phyloP scores from a whole-genome alignment of 2,329 filamentous ascomycete genomes.

The Mariannaea sp. region DNA sequence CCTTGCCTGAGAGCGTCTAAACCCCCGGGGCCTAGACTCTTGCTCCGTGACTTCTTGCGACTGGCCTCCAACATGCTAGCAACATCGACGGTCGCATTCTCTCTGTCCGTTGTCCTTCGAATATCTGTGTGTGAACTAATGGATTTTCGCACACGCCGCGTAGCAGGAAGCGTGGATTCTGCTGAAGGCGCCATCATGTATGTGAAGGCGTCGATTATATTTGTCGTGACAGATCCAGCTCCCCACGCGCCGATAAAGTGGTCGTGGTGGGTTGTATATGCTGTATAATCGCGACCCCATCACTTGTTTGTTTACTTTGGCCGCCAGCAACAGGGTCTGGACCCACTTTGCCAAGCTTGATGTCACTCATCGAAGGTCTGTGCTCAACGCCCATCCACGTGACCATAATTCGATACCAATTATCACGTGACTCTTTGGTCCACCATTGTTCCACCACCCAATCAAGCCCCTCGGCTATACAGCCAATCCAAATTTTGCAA shows the following conservation, averaged over 20 bases:
- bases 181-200: slow-evolving; percentile 43
- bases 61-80: slow-evolving; percentile 57
- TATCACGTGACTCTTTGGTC: slow-evolving; percentile 38
- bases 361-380: slow-evolving; percentile 10
- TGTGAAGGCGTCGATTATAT: slow-evolving; percentile 29
- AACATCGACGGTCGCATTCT: slow-evolving; percentile 75
- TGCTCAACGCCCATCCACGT: slow-evolving; percentile 30
- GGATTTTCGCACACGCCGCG: slow-evolving; percentile 71
- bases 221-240: slow-evolving; percentile 23
- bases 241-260: slow-evolving; percentile 33
- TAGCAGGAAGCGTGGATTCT: slow-evolving; percentile 58
- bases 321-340: slow-evolving; percentile 29
- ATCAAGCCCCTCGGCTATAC: slow-evolving; percentile 35
- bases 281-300: slow-evolving; percentile 41
- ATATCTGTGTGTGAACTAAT: slow-evolving; percentile 62
- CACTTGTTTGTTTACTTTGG: slow-evolving; percentile 48
- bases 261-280: slow-evolving; percentile 32
- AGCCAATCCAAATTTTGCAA: slow-evolving; percentile 48
- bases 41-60: slow-evolving; percentile 81
- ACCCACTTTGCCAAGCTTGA: slow-evolving; percentile 29
- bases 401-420: not conserved
- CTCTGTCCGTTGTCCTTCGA: slow-evolving; percentile 67
- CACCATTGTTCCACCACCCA: slow-evolving; percentile 7
- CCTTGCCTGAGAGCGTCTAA: slow-evolving; percentile 79
- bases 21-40: slow-evolving; percentile 93